phyloP scores from a whole-genome alignment of 2,329 filamentous ascomycete genomes.

The Xylaria sp. region DNA sequence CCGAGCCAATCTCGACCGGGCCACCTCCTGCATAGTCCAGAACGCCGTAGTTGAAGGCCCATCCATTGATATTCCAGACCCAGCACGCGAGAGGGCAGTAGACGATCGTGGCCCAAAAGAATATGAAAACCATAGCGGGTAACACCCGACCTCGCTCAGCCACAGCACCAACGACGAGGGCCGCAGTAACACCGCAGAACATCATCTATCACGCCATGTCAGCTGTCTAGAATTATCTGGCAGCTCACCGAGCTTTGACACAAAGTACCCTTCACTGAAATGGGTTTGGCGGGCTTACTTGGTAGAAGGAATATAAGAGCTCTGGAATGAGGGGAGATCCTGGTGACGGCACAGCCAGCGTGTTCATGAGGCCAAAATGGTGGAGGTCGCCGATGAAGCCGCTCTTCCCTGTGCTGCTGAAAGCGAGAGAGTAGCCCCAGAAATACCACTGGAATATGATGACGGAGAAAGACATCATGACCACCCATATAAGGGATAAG shows the following conservation, averaged over 20 bases:
- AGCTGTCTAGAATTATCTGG: slow-evolving; percentile 20
- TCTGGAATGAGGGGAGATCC: slow-evolving; percentile 90
- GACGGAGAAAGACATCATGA: slow-evolving; percentile 92
- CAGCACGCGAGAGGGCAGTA: slow-evolving; percentile 98
- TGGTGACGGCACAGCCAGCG: slow-evolving; percentile 83
- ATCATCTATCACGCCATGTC: slow-evolving; percentile 74
- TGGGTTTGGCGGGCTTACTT: slow-evolving; percentile 62
- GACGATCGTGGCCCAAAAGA: slow-evolving; percentile 95
- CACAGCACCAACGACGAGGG: slow-evolving; percentile 90
- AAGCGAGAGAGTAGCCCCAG: slow-evolving; percentile 97
- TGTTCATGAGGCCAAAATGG: slow-evolving; percentile 89
- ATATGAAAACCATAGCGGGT: slow-evolving; percentile 93
- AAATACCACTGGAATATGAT: slow-evolving; percentile 99
- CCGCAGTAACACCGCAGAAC: slow-evolving; percentile 93
- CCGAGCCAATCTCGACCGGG: slow-evolving; percentile 96
- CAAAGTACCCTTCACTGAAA: background rate
- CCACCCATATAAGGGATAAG: slow-evolving; percentile 95
- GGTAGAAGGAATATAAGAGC: slow-evolving; percentile 93
- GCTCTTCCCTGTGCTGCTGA: slow-evolving; percentile 83
- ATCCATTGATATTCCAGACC: slow-evolving; percentile 95
- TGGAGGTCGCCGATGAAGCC: slow-evolving; percentile 91
- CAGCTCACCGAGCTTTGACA: background rate
- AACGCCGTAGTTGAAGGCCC: slow-evolving; percentile 90
- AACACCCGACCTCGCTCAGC: slow-evolving; percentile 94
- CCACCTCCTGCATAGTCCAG: slow-evolving; percentile 97